Base-by-base conservation (phyloP, 129 eudicot genomes). In the Lonicera japonica region DNA sequence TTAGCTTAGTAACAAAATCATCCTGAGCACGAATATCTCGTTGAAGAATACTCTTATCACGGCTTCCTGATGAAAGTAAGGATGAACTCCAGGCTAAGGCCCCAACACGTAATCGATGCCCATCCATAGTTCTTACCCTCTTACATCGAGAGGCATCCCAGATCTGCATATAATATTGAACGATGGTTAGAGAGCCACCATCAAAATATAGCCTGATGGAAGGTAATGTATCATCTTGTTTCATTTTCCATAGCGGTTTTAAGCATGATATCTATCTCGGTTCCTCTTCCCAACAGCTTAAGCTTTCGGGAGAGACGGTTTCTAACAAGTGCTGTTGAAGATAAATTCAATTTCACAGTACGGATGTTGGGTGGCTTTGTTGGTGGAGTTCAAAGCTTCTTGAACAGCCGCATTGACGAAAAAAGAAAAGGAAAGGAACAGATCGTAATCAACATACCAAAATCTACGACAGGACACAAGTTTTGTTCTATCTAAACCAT, bases 21-120 rank as follows among this genome's bases (percentile, higher is more conserved):
- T 87, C 95, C 63, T 78, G 96, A 73, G 89, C 78, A 63, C 98
- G 90, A 59, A 90, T 83, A 70, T 92, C 98, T 45, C 95, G 82
- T 36, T 79, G 96, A 73, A 92, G 90, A 71, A 92, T 92, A 74
- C 82, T 87, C 80, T 92, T 92, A 70, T 92, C 98, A 18, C 98
- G 79, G 77, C 98, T 92, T 73, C 96, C 98, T 48, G 98, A 84
- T 75, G 98, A 92, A 63, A 92, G 57, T 54, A 82, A 61, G 29
- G 98, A 79, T 36, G 95, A 73, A 72, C 83, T 92, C 98, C 98
- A 92, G 55, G 98, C 96, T 56, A 92, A 75, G n/a, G 98, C 88
- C 36, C 98, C 98, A 57, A 87, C 98, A 66, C 98, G 84, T 54
- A 87, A 60, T 54, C 96, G 81, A 75, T 92, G 98, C 25, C 98